phyloP scores from a whole-genome alignment of 306 rosid genomes.

The Quillaja saponaria region DNA sequence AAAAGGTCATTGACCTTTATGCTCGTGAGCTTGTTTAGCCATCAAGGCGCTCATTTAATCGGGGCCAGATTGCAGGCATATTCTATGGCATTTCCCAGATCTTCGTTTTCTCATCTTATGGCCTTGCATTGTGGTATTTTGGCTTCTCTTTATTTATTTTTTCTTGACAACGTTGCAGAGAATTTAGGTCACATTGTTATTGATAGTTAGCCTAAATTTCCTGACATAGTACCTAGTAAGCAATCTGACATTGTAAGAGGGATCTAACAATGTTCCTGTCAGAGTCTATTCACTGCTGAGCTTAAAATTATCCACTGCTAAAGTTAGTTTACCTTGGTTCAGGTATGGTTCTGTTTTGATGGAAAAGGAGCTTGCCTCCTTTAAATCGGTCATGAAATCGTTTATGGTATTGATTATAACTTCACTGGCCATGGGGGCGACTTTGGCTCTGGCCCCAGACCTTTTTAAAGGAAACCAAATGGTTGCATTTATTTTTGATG shows the following conservation, averaged over 20 bases:
- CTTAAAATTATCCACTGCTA: conserved; percentile 1
- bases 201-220: too few species aligned
- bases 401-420: conserved; percentile 90
- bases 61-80: conserved; percentile 93
- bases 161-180: background rate
- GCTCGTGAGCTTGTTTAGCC: conserved; percentile 78
- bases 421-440: conserved; percentile 91
- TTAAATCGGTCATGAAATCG: conserved; percentile 90
- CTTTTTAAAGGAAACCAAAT: conserved; percentile 91
- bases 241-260: too few species aligned
- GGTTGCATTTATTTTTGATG: conserved; percentile 89
- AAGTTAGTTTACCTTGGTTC: conserved; percentile 26
- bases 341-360: conserved; percentile 97
- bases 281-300: background rate
- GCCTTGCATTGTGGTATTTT: conserved; percentile 88
- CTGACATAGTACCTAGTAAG: too few species aligned
- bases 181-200: background rate
- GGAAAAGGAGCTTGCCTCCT: conserved; percentile 82
- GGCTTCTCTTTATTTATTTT: conserved; percentile 15
- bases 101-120: conserved; percentile 95
- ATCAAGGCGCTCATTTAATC: conserved; percentile 65
- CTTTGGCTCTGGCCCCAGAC: conserved; percentile 88
- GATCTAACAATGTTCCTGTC: too few species aligned
- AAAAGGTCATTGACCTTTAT: conserved; percentile 74
- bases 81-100: conserved; percentile 86